Evolutionary conservation across 2,329 filamentous ascomycete species (phyloP).

Genomic region (Pseudocercospora cruenta): DNA sequence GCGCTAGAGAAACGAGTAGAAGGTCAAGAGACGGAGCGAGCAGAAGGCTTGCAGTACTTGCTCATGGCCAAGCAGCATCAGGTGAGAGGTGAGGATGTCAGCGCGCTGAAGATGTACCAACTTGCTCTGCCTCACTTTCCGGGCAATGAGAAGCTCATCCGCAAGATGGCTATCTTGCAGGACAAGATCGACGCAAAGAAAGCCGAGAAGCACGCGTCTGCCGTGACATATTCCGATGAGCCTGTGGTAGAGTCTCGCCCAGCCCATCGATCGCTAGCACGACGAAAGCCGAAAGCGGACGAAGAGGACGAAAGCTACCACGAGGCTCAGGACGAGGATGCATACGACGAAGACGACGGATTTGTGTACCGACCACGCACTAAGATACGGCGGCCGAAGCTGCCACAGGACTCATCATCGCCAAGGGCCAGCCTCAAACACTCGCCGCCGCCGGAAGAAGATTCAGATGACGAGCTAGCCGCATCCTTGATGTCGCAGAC

Average conservation of each 20-base stretch:
- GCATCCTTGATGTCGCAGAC: slow-evolving; percentile 42
- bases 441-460: slow-evolving; percentile 23
- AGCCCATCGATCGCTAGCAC: slow-evolving; percentile 10
- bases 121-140: slow-evolving; percentile 84
- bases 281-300: slow-evolving; percentile 14
- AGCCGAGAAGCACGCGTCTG: slow-evolving; percentile 31
- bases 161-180: slow-evolving; percentile 59
- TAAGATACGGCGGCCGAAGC: slow-evolving; percentile 38
- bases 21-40: slow-evolving; percentile 69
- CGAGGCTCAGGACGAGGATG: slow-evolving; percentile 38
- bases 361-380: slow-evolving; percentile 45
- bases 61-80: slow-evolving; percentile 93
- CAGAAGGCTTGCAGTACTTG: slow-evolving; percentile 81
- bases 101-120: slow-evolving; percentile 83
- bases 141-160: slow-evolving; percentile 72
- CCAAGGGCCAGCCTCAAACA: slow-evolving; percentile 18
- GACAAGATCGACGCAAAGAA: slow-evolving; percentile 52
- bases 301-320: slow-evolving; percentile 50
- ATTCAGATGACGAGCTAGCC: slow-evolving; percentile 40
- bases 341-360: slow-evolving; percentile 43
- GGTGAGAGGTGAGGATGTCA: slow-evolving; percentile 75
- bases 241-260: slow-evolving; percentile 8
- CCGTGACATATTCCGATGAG: slow-evolving; percentile 12
- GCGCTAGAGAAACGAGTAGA: slow-evolving; percentile 86
- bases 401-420: slow-evolving; percentile 16